These are phyloP conservation scores for Platanthera zijinensis DNA, from an alignment of 106 monocot species.

Conservation along the genomic window DNA sequence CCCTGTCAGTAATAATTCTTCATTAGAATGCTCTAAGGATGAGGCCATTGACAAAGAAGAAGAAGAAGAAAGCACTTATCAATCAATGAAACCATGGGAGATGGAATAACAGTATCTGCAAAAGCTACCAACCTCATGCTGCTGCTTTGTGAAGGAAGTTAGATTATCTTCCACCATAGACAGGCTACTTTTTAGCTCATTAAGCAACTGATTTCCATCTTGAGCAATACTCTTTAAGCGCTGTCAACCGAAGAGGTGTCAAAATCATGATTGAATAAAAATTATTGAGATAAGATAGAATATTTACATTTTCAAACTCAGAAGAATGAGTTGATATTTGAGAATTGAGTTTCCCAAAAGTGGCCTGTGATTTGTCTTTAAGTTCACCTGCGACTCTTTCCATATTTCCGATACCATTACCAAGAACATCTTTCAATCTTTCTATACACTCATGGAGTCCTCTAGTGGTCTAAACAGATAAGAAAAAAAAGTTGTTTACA, in stretches of 20 bases:
- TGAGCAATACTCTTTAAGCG: conserved; percentile 40
- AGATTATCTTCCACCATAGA: conserved; percentile 50
- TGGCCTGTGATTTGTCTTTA: conserved; percentile 25
- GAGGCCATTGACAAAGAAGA: no score
- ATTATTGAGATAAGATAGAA: not conserved
- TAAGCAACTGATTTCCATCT: conserved; percentile 55
- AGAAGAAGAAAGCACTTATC: not conserved
- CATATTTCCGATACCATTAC: conserved; percentile 31
- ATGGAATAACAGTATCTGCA: not conserved
- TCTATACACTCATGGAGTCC: conserved; percentile 36
- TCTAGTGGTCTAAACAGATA: conserved; percentile 35
- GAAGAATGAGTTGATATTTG: conserved; percentile 49
- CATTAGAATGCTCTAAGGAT: not conserved
- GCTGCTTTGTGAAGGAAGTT: conserved; percentile 34
- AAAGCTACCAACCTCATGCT: conserved; percentile 11
- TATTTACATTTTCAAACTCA: conserved; percentile 48
- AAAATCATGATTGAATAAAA: not conserved
- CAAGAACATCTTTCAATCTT: conserved; percentile 39
- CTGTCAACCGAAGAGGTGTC: conserved; percentile 16
- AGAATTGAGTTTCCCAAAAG: conserved; percentile 40
- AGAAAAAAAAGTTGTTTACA: not conserved
- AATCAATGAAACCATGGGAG: not conserved
- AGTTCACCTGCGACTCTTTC: conserved; percentile 47
- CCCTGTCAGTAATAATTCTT: conserved; percentile 31
- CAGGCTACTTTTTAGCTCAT: conserved; percentile 40